Evolutionary conservation across 129 eudicot genomes (phyloP), one percentile per base, ranked within the genome.

Genomic region (Pulicaria dysenterica): DNA sequence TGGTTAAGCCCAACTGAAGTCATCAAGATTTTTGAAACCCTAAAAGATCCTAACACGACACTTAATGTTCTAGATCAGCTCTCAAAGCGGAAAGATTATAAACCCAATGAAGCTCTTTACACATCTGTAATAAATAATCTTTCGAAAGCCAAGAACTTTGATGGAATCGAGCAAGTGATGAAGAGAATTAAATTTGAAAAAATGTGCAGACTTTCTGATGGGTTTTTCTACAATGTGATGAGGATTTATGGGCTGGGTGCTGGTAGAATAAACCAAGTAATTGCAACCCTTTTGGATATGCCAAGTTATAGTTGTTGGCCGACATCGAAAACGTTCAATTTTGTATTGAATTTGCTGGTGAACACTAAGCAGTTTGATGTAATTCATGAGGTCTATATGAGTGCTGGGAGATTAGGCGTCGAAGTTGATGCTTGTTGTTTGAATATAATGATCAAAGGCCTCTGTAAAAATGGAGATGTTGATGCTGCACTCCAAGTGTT

Each of bases 1-100:
- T 89, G 98, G 98, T 64, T 89, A 79, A 86, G 96, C 85, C 90
- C 82, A 42, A 81, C 76, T 47, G 89, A 92, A 77, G 88, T 77
- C 51, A 53, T 83, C 83, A 76, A 84, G 66, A 80, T 92, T 39
- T 89, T 92, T 69, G 85, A 83, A 67, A 65, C 74, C 61, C 82
- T 85, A 61, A 77, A 79, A 80, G 84, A 89, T 69, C 95, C 96
- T 7, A 83, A 85, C 74, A 75, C 55, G 6, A 48, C 85, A 1
- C 96, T 92, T 15, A 55, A 84, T 10, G 73, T 85, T 9, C 58
- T 92, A 34, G 37, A 58, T 49, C 91, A 92, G 41, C 81, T 89
- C 81, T 83, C 92, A 2, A 73, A 64, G 39, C 92, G 98, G 46
- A 85, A 85, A 54, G 98, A 89, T 73, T 92, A 85, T 70, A 89